Base-by-base conservation (phyloP, 2,329 filamentous ascomycete genomes). In the Ophiostoma pallidulum region DNA sequence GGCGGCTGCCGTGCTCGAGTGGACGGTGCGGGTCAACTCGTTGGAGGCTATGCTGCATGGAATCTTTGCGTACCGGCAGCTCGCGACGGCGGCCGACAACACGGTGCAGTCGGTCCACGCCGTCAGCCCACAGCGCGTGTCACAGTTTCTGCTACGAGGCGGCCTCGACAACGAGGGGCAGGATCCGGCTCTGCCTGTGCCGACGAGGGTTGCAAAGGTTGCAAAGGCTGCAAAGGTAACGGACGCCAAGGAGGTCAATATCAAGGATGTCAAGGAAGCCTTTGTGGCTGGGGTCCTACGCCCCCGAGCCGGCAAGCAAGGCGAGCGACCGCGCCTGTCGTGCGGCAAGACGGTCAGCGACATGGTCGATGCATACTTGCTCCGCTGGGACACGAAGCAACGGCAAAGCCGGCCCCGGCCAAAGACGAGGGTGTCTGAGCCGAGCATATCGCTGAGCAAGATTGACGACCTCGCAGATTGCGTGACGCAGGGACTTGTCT, bases 391-490 rank as follows among this genome's bases (percentile, higher is more conserved):
- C 12, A 43, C 41, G 12, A 53, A 53, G 46, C 42, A 51, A 20
- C 36, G 14, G 18, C 36, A 13, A 28, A 28, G 24, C 24, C 10
- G n/a, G n/a, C 10, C 24, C 6, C 24, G 6, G 24, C 10, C 28
- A 12, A 33, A 28, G 6, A 28, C 33, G 29, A 37, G 18, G 8
- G 33, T 19, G 31, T 12, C 29, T 16, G 14, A 41, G 39, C 28
- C 6, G 48, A 57, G 57, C 49, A 9, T 41, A 14, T 6, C 14
- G 10, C 47, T 60, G 41, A 61, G 54, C n/a, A 92, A 92, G 63
- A 63, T 91, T 45, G 87, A 94, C 62, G 87, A 94, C 66, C 65
- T 94, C 42, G 84, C 86, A 0, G 87, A 94, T 66, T 85, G 82
- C 60, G 66, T 92, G 22, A 61, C 92, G 46, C 87, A 94, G 62